These are phyloP conservation scores for Ustilago trichophora DNA, from an alignment of 1,284 basidiomycete species.

Conservation along the genomic window DNA sequence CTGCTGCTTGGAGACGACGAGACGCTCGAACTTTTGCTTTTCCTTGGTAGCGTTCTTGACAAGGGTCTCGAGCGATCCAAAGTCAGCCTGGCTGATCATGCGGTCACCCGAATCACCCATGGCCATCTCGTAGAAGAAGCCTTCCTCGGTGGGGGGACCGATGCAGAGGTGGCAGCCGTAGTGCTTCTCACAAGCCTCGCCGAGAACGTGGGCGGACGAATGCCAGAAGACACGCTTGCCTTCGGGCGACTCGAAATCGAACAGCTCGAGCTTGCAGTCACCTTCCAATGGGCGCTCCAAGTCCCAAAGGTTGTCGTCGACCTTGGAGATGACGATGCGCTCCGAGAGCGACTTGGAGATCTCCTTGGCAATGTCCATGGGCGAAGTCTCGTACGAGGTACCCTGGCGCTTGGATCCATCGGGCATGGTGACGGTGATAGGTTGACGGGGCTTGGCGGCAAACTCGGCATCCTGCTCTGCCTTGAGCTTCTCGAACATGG, in stretches of 20 bases:
- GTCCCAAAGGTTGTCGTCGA: conserved; percentile 91
- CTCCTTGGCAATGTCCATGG: conserved; percentile 87
- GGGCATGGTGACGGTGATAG: conserved; percentile 85
- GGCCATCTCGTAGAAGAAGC: conserved; percentile 99
- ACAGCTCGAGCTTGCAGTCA: conserved; percentile 81
- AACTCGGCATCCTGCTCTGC: conserved; percentile 84
- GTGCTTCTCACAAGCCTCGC: conserved; percentile 94
- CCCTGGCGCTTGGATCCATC: conserved; percentile 86
- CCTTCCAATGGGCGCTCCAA: conserved; percentile 89
- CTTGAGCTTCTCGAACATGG: conserved; percentile 89
- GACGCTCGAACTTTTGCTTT: conserved; percentile 94
- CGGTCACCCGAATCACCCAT: conserved; percentile 65
- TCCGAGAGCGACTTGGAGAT: conserved; percentile 90
- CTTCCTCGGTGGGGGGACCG: conserved; percentile 96
- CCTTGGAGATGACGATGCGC: conserved; percentile 91
- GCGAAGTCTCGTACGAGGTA: conserved; percentile 94
- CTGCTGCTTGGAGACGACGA: conserved; percentile 91
- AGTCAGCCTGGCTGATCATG: conserved; percentile 73
- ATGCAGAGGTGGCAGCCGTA: conserved; percentile 98
- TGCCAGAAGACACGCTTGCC: conserved; percentile 94
- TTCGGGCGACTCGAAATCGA: conserved; percentile 95
- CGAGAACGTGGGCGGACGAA: conserved; percentile 98
- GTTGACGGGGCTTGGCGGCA: conserved; percentile 81
- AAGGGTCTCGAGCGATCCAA: conserved; percentile 87
- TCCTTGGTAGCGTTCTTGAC: conserved; percentile 90